Evolutionary conservation across 2,329 filamentous ascomycete species (phyloP), one percentile per base, ranked within the genome.

Genomic region (Ophiosphaerella korrae): DNA sequence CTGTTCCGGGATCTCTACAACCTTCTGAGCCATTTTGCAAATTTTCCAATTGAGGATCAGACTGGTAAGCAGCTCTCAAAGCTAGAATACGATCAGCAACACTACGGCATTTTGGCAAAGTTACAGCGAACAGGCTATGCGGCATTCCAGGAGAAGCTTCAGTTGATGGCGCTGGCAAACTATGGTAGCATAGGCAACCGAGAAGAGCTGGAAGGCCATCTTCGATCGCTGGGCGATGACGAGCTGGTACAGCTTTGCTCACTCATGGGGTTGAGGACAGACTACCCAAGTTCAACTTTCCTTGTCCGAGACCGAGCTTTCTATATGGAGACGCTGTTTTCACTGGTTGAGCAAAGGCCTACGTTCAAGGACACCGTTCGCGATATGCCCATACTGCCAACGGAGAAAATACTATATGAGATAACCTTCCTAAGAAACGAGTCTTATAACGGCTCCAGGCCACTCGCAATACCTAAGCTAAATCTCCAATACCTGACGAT

Each of bases 401-500:
- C 90, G 0, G 94, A 97, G 68, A 78, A 83, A 50, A 77, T 84
- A 1, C 78, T 99, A 5, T 97, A 97, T 66, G 91, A 97, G 52
- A 81, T 81, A 43, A 85, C 86, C 23, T 83, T 96, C 45, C 75
- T 92, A 48, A 85, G 91, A 50, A 93, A 93, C 49, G 92, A 97
- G 64, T 82, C 81, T 7, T 97, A 97, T 64, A 88, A 96, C 71
- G 92, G 92, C 23, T 92, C 90, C 21, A 85, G 85, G 41, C 92
- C 94, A 5, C 80, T 99, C 50, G 90, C 94, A 2, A 85, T 99
- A 37, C 94, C 94, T 2, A 99, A 99, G 71, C 77, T 97, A 39
- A 99, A 97, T 63, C 78, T 99, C 24, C 94, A 99, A 68, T 99
- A 99, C 73, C 80, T 99, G 12, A 96, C 92, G 2, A 85, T 96